Evolutionary conservation across 2,329 filamentous ascomycete genomes (phyloP), one percentile per base, ranked within the genome.

Genomic region (Fusarium agapanthi): DNA sequence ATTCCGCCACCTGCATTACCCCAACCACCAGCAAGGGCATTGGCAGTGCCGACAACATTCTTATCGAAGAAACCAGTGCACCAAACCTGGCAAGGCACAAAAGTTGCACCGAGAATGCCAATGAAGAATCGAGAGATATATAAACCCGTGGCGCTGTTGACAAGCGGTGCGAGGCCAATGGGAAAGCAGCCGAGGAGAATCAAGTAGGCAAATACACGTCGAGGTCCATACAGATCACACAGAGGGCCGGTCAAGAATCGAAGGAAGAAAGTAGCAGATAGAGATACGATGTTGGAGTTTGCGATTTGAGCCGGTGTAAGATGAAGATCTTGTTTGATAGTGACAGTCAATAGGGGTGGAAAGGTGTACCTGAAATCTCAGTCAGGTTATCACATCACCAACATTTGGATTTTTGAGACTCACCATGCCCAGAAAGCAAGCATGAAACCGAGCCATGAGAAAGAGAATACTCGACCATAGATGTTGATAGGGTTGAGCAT

Each of bases 61-160:
- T 95, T 96, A 83, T 98, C 95, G 80, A 94, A 97, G 86, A 97
- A 97, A 0, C 92, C 94, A 0, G 94, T 97, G 15, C 92, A 93
- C 94, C 95, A 97, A 12, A 97, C 95, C 80, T 97, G 94, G 80
- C 94, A 97, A 18, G 93, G 93, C 1, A 95, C 93, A 76, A 95
- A 95, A 3, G 90, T 89, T 5, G 91, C 92, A 44, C 93, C 93
- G 1, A 95, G 88, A 47, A 95, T 91, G 67, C 93, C 93, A 71
- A 95, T 89, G 82, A 95, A 95, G 85, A 95, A 95, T 48, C 93
- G 89, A 53, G 92, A 88, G 26, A 88, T 83, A 74, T 94, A 91
- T n/a, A 95, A 87, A 14, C 93, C 91, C 20, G 71, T 76, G 37
- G 77, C 79, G 59, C 87, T 90, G 53, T 89, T 90, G 43, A 95